Evolutionary conservation across 1,139 yeast genomes (phyloP).

Genomic region (Nakaseomyces uthaithaninus): DNA sequence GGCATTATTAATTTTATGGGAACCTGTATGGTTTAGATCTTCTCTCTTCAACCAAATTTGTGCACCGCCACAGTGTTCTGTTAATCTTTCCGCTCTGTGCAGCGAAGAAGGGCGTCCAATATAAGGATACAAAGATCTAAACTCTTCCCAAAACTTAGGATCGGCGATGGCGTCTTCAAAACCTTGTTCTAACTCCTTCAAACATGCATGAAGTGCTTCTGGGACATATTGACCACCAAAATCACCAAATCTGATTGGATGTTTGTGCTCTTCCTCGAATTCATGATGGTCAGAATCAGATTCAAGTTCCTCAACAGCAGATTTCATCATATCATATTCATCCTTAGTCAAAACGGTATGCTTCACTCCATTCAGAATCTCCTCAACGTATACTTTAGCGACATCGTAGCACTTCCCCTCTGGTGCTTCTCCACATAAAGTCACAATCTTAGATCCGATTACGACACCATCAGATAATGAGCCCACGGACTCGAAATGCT

Average conservation of each 20-base stretch:
- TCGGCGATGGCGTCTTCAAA: conserved; percentile 85
- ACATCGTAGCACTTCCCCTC: conserved; percentile 50
- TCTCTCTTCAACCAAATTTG: conserved; percentile 97
- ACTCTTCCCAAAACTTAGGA: conserved; percentile 89
- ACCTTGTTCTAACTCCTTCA: conserved; percentile 78
- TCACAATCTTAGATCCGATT: conserved; percentile 80
- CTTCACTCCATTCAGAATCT: conserved; percentile 58
- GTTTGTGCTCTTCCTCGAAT: conserved; percentile 51
- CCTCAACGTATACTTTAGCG: conserved; percentile 60
- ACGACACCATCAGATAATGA: conserved; percentile 86
- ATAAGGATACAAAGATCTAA: conserved; percentile 70
- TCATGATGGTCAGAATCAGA: conserved; percentile 22
- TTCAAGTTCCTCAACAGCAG: conserved; percentile 28
- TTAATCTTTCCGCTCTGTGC: conserved; percentile 82
- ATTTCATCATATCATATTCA: conserved; percentile 24
- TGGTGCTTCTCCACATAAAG: conserved; percentile 55
- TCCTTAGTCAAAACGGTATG: conserved; percentile 26
- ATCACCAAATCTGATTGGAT: conserved; percentile 75
- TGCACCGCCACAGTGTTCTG: conserved; percentile 92
- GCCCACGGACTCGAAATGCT: conserved; percentile 78
- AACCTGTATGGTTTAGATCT: conserved; percentile 95
- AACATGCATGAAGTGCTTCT: conserved; percentile 86
- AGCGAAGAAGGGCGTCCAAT: conserved; percentile 94
- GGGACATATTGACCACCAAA: conserved; percentile 99
- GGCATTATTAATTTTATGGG: conserved; percentile 95